Conservation (phyloP, 129 eudicot species). For the Oenanthe sinensis region DNA sequence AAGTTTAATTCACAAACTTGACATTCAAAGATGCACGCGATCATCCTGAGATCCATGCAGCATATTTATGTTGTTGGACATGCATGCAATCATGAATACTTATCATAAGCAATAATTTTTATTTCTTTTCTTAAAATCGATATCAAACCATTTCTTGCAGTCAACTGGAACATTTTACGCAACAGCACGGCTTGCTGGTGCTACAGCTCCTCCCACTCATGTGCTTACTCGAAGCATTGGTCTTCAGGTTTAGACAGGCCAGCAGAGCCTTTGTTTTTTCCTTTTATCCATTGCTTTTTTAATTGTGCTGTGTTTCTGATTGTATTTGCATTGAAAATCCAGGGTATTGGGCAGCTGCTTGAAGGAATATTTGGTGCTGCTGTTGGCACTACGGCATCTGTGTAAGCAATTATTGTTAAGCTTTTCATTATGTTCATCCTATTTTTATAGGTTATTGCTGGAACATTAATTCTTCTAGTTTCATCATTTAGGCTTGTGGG, state of each 20-base stretch:
- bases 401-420: constrained; percentile 39
- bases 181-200: constrained; percentile 80
- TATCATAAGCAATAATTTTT: not conserved
- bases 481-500: not conserved
- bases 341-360: constrained; percentile 85
- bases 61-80: not conserved
- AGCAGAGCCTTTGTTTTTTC: not conserved
- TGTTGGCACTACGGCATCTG: constrained; percentile 80
- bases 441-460: not conserved
- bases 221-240: constrained; percentile 91
- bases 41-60: not conserved
- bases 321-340: constrained; percentile 11
- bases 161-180: constrained; percentile 84
- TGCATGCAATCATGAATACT: not conserved
- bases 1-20: not conserved
- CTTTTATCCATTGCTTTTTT: not conserved
- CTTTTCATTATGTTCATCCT: not conserved
- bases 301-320: not conserved
- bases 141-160: constrained; percentile 31
- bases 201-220: constrained; percentile 85
- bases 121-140: not conserved
- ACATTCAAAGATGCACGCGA: not conserved
- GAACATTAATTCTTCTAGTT: not conserved
- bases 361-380: constrained; percentile 74
- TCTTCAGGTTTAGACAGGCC: constrained; percentile 47